Percentiles rank a stretch among this genome's conserved stretches.
phyloP scores from a whole-genome alignment of 2,329 filamentous ascomycete species.

The Penicillium sp. region DNA sequence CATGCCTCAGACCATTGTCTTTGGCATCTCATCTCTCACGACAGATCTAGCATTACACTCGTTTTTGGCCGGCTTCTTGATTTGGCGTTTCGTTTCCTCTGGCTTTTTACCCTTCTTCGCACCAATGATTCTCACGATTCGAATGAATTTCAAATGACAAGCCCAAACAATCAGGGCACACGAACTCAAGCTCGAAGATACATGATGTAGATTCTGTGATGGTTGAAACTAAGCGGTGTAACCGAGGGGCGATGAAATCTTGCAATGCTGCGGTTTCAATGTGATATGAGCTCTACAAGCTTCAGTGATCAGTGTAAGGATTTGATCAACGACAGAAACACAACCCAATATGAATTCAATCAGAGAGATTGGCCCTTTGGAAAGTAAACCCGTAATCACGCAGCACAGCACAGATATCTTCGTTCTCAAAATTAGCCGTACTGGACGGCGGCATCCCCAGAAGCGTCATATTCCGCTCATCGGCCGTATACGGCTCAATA shows the following conservation, averaged over 20 bases:
- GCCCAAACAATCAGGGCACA: neutral
- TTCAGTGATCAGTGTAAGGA: too few relatives aligned
- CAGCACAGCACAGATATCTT: slow-evolving; percentile 24
- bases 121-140: neutral
- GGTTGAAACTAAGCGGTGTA: neutral
- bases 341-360: neutral
- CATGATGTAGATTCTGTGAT: neutral
- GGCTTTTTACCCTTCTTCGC: neutral
- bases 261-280: too few relatives aligned
- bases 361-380: slow-evolving; percentile 20
- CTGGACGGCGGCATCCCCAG: slow-evolving; percentile 17
- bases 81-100: neutral
- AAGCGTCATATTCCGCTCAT: slow-evolving; percentile 14
- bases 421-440: slow-evolving; percentile 13
- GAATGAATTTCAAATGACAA: neutral
- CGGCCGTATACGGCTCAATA: slow-evolving; percentile 14
- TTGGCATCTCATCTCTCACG: neutral
- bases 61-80: neutral
- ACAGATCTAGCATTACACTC: neutral
- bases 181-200: neutral
- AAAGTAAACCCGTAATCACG: slow-evolving; percentile 30
- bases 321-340: neutral
- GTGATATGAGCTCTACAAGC: too few relatives aligned
- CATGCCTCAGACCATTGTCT: neutral
- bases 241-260: neutral